Evolutionary conservation across 495 filamentous ascomycete genomes (phyloP).

Genomic region (Paragyromitra xinjiangensis): DNA sequence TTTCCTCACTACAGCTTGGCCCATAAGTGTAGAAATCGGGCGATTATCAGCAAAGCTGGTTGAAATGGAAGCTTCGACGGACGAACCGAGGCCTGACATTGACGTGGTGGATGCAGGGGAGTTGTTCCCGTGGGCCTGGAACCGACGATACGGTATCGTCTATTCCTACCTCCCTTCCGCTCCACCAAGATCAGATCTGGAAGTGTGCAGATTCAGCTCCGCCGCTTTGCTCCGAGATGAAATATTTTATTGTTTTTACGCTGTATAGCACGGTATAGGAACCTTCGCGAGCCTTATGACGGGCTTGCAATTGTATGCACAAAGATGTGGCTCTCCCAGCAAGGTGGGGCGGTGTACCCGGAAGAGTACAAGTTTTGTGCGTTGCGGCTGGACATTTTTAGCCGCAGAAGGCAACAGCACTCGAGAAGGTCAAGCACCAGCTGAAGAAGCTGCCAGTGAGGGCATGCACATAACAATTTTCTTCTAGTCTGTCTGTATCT

Average conservation of each 20-base stretch:
- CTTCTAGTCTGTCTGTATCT: slow-evolving; percentile 28
- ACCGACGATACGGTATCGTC: slow-evolving; percentile 53
- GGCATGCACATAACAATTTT: slow-evolving; percentile 27
- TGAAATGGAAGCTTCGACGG: slow-evolving; percentile 21
- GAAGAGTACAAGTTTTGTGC: slow-evolving; percentile 11
- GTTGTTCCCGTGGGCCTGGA: slow-evolving; percentile 48
- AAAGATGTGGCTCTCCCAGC: slow-evolving; percentile 45
- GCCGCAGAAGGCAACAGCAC: slow-evolving; percentile 43
- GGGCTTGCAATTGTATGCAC: slow-evolving; percentile 12
- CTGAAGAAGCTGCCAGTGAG: slow-evolving; percentile 40
- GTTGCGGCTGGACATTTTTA: slow-evolving; percentile 49
- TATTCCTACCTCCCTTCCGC: slow-evolving; percentile 45
- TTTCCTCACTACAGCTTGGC: slow-evolving; percentile 22
- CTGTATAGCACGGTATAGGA: neutral
- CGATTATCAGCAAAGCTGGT: slow-evolving; percentile 10
- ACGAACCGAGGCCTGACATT: slow-evolving; percentile 39
- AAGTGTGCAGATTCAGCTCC: slow-evolving; percentile 55
- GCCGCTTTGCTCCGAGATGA: slow-evolving; percentile 23
- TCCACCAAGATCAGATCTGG: slow-evolving; percentile 53
- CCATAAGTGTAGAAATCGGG: slow-evolving; percentile 26
- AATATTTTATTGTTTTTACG: slow-evolving; percentile 35
- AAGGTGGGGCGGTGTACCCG: slow-evolving; percentile 49
- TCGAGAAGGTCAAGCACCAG: slow-evolving; percentile 38
- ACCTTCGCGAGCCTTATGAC: slow-evolving; percentile 28
- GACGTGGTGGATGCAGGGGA: slow-evolving; percentile 46